Base-by-base conservation (phyloP, 768 basidiomycete genomes). In the Tylopilus sp. region DNA sequence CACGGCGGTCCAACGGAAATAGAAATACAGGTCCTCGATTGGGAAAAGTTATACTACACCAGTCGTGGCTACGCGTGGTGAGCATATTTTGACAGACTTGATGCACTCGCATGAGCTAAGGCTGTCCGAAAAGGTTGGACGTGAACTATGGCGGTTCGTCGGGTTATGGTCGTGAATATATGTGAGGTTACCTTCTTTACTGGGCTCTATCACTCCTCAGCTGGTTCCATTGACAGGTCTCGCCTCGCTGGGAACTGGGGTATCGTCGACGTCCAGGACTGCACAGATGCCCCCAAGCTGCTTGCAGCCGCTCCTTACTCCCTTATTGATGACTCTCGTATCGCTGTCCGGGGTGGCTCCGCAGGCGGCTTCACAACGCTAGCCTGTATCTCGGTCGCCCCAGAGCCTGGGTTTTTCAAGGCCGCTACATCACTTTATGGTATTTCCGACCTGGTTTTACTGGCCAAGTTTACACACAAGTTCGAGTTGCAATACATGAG, bases 91-190 rank as follows among this genome's bases (percentile, higher is more conserved):
- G 25, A 30, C 31, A 8, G 19, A 11, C 16, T 12, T 16, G 10
- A 16, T 12, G 29, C 21, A 19, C n/a, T n/a, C 21, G 2, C 48
- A 37, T 34, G 29, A 34, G 34, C 29, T 50, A 22, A 53, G 10
- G 17, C 10, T 36, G 13, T 21, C 41, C 11, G 21, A 16, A 37
- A 34, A 83, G 86, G 80, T 59, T 87, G 31, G 86, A 87, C 49
- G 87, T 92, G 38, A 86, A 92, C 60, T 86, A 89, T 54, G 79
- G 87, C 2, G 91, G 89, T 1, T 87, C 86, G 0, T 81, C 81
- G 6, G 84, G 88, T 0, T 89, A 85, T 61, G 90, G 90, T 0
- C 78, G 86, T 5, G 71, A 73, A 40, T 92, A 89, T 63, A 80
- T 79, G 76, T 76, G 52, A 50, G 74, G 1, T 22, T 24, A 4